Evolutionary conservation across 495 filamentous ascomycete genomes (phyloP).

Genomic region (Neurospora sublineolata): DNA sequence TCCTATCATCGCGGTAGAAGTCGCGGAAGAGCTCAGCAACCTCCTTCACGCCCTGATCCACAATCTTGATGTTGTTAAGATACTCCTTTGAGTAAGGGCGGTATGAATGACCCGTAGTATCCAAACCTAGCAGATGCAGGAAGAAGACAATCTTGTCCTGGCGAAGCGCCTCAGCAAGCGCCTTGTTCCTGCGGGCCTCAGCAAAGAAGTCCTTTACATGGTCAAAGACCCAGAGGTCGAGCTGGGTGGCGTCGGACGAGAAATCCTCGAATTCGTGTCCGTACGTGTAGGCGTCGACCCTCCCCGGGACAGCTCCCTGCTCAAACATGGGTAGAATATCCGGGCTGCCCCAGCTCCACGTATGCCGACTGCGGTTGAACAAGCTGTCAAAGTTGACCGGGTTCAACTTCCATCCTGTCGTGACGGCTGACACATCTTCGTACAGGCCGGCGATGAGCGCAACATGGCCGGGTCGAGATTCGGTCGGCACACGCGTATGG

Average conservation of each 20-base stretch:
- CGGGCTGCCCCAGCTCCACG: conserved; percentile 98
- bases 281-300: conserved; percentile 78
- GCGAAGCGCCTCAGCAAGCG: conserved; percentile 60
- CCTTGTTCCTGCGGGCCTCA: conserved; percentile 62
- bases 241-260: conserved; percentile 60
- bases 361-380: conserved; percentile 92
- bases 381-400: conserved; percentile 98
- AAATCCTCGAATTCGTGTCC: conserved; percentile 81
- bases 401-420: conserved; percentile 97
- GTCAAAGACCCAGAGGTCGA: conserved; percentile 96
- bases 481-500: conserved; percentile 93
- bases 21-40: conserved; percentile 70
- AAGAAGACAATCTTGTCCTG: conserved; percentile 92
- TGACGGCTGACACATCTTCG: conserved; percentile 95
- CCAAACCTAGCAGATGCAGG: conserved; percentile 88
- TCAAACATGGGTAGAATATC: conserved; percentile 98
- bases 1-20: conserved; percentile 87
- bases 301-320: conserved; percentile 76
- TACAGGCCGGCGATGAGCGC: conserved; percentile 95
- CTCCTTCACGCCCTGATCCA: conserved; percentile 78
- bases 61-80: conserved; percentile 84
- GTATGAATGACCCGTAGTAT: conserved; percentile 81
- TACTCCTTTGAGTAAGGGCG: conserved; percentile 95
- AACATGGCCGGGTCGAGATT: conserved; percentile 94
- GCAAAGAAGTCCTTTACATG: conserved; percentile 78